Evolutionary conservation across 352 stramenopile genomes (phyloP).

Genomic region (Pseudoperonospora humuli): DNA sequence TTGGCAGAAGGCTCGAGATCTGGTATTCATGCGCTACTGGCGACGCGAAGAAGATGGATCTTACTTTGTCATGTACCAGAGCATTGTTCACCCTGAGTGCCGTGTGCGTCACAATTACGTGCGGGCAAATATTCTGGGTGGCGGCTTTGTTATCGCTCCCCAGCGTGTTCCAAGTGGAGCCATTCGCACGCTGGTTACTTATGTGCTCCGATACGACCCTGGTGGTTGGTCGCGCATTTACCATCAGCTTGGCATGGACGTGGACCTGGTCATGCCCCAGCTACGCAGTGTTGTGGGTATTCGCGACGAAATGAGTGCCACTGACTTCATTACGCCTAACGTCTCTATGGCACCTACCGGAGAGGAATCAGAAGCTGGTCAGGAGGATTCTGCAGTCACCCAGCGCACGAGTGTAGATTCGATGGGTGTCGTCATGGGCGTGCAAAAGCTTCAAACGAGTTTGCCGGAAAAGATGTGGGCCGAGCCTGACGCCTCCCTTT

Average conservation of each 20-base stretch:
- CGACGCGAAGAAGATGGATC: conserved; percentile 82
- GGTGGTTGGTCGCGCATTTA: conserved; percentile 78
- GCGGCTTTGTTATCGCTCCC: conserved; percentile 80
- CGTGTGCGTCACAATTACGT: conserved; percentile 84
- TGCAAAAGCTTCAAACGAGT: conserved; percentile 61
- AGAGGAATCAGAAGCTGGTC: conserved; percentile 8
- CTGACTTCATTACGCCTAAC: conserved; percentile 82
- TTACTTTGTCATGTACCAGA: conserved; percentile 89
- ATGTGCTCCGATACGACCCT: conserved; percentile 77
- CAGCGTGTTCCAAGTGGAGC: conserved; percentile 69
- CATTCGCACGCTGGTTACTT: conserved; percentile 76
- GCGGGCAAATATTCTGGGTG: conserved; percentile 66
- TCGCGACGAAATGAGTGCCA: conserved; percentile 75
- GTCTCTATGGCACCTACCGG: conserved; percentile 43
- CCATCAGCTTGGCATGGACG: conserved; percentile 85
- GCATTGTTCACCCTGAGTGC: conserved; percentile 77
- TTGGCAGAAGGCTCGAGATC: conserved; percentile 79
- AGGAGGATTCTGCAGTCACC: conserved; percentile 12
- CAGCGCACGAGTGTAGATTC: conserved; percentile 50
- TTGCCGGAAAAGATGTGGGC: conserved; percentile 79
- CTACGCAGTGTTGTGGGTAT: conserved; percentile 79
- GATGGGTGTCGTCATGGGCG: conserved; percentile 49
- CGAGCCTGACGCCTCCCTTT: conserved; percentile 73
- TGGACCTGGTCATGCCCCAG: conserved; percentile 81
- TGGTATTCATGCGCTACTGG: conserved; percentile 87